These are phyloP conservation scores for Podospora pseudoanserina DNA, from an alignment of 495 filamentous ascomycete genomes.

Conservation along the genomic window DNA sequence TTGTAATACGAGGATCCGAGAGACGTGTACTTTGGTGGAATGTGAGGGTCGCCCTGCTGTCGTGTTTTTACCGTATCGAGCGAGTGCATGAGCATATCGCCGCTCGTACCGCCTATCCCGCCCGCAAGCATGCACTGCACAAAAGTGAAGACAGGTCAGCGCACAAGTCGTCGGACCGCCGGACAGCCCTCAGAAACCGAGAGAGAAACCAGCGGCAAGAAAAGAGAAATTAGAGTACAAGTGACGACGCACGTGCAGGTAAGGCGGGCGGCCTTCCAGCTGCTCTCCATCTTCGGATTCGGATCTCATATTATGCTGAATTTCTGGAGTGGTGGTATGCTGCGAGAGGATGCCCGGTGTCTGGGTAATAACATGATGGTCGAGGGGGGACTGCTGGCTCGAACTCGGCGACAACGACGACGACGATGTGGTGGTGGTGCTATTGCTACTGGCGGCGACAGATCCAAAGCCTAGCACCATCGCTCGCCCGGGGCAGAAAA, in stretches of 20 bases:
- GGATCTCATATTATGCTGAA: constrained; percentile 38
- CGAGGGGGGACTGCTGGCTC: constrained; percentile 10
- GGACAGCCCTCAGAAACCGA: background rate
- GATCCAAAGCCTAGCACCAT: constrained; percentile 34
- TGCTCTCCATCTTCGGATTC: constrained; percentile 42
- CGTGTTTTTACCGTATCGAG: constrained; percentile 99
- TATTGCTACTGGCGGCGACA: constrained; percentile 17
- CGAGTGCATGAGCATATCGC: constrained; percentile 98
- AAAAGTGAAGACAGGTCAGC: background rate
- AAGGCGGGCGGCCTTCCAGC: constrained; percentile 42
- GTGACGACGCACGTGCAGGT: constrained; percentile 39
- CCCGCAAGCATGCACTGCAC: constrained; percentile 88
- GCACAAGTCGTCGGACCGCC: constrained; percentile 18
- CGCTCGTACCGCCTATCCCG: constrained; percentile 82
- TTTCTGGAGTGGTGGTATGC: constrained; percentile 16
- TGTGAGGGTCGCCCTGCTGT: constrained; percentile 90
- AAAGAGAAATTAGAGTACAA: background rate
- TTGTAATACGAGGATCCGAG: constrained; percentile 85
- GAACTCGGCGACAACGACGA: constrained; percentile 2
- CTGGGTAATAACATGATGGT: constrained; percentile 3
- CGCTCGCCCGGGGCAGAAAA: constrained; percentile 15
- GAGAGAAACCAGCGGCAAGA: background rate
- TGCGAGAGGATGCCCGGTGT: background rate
- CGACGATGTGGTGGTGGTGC: constrained; percentile 11
- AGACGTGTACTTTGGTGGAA: constrained; percentile 87